phyloP scores from a whole-genome alignment of 2,329 filamentous ascomycete species.

The Aspergillus sp. region DNA sequence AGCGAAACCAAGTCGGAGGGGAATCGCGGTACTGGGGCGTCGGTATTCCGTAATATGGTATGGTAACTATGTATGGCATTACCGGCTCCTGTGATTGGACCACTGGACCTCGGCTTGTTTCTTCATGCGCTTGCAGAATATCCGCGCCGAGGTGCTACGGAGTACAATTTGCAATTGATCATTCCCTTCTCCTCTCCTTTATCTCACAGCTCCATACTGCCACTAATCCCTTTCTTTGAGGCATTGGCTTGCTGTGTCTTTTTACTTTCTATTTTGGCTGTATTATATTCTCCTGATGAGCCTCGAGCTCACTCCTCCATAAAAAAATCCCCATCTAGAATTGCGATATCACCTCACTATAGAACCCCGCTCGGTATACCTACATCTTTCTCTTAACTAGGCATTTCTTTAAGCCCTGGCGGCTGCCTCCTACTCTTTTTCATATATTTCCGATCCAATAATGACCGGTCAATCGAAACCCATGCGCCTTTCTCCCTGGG shows the following conservation, averaged over 20 bases:
- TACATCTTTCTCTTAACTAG: not conserved
- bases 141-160: constrained; percentile 25
- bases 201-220: not conserved
- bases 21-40: constrained; percentile 2
- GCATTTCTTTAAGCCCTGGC: not conserved
- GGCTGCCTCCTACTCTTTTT: not conserved
- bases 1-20: not conserved
- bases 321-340: too few species aligned
- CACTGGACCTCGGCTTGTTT: constrained; percentile 23
- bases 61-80: not conserved
- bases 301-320: too few species aligned
- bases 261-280: not conserved
- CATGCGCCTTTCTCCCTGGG: constrained; percentile 75
- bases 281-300: not conserved
- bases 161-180: not conserved
- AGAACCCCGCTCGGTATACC: not conserved
- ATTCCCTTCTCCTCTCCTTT: constrained; percentile 4
- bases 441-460: constrained; percentile 1
- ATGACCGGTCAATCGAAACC: constrained; percentile 58
- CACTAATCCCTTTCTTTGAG: not conserved
- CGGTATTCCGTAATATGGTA: too few species aligned
- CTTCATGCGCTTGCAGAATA: constrained; percentile 15
- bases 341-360: not conserved
- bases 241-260: not conserved
- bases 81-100: not conserved